Evolutionary conservation across 768 basidiomycete genomes (phyloP), one percentile per base, ranked within the genome.

Genomic region (Rhodotorula taiwanensis): DNA sequence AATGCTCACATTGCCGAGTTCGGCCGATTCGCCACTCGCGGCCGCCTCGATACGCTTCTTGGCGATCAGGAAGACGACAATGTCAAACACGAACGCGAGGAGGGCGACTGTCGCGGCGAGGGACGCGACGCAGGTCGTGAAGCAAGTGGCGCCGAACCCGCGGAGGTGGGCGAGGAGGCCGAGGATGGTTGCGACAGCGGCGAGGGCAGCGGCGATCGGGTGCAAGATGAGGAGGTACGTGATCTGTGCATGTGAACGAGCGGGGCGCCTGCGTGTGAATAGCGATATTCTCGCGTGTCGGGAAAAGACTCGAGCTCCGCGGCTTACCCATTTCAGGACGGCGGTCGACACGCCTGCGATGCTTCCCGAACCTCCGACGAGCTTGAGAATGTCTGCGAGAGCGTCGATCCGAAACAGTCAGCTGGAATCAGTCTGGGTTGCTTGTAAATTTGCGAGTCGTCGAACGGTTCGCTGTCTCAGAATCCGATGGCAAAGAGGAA

Each of bases 211-310:
- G 21, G 89, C 70, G 60, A 91, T 84, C 63, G 95, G 84, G 74
- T 98, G 93, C 21, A 98, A 81, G 67, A 97, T 84, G 68, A 99
- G 84, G 28, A 84, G 85, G 72, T 94, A 94, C 15, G 95, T 98
- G 73, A 97, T 52, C 62, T 63, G 56, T n/a, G n/a, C n/a, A n/a
- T n/a, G n/a, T n/a, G n/a, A n/a, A n/a, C n/a, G n/a, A n/a, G n/a
- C n/a, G n/a, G n/a, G n/a, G n/a, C n/a, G n/a, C n/a, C n/a, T n/a
- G n/a, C n/a, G n/a, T n/a, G n/a, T n/a, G n/a, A n/a, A n/a, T n/a
- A n/a, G n/a, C n/a, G n/a, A 56, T 18, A 39, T 6, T 14, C 25
- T 31, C 41, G 27, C 20, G 23, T 16, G 28, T 5, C 25, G 50
- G 39, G 30, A 16, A 44, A 14, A n/a, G n/a, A n/a, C n/a, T n/a